Conservation (phyloP, 331 rosid species). For the Acacia concinna region DNA sequence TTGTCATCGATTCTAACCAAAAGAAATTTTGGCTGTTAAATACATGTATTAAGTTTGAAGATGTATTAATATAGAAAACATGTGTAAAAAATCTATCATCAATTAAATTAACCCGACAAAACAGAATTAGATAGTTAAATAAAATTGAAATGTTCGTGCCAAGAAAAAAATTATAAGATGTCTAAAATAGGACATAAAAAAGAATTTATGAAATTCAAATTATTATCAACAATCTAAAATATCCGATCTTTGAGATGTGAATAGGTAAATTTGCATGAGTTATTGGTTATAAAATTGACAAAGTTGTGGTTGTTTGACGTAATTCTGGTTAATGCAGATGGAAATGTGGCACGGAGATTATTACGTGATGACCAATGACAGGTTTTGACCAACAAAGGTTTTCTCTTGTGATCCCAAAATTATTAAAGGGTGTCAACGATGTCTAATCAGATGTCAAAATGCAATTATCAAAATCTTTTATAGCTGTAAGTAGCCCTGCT, state of each 20-base stretch:
- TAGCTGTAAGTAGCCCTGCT: conserved; percentile 31
- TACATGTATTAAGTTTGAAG: background rate
- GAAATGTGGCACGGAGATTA: background rate
- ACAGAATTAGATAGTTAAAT: too few relatives aligned
- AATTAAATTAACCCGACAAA: background rate
- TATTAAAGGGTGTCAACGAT: conserved; percentile 8
- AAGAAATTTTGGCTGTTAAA: too few relatives aligned
- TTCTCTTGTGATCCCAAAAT: background rate
- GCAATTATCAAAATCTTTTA: conserved; percentile 21
- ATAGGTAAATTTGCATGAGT: background rate
- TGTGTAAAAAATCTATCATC: rapidly evolving
- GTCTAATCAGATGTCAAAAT: conserved; percentile 63
- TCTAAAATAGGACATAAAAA: background rate
- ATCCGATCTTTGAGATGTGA: background rate
- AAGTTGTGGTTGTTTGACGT: background rate
- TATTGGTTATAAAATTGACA: background rate
- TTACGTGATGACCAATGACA: conserved; percentile 8
- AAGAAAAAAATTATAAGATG: background rate
- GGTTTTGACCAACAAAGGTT: conserved; percentile 39
- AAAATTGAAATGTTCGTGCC: background rate
- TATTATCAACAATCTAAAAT: background rate
- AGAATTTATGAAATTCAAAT: background rate
- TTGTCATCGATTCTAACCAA: background rate
- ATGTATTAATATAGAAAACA: background rate
- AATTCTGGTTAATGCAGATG: background rate